A percentile compares a stretch with the other conserved stretches of the same genome.
Evolutionary conservation across 1,284 basidiomycete species (phyloP).

Genomic region (Phlebopus sp.): DNA sequence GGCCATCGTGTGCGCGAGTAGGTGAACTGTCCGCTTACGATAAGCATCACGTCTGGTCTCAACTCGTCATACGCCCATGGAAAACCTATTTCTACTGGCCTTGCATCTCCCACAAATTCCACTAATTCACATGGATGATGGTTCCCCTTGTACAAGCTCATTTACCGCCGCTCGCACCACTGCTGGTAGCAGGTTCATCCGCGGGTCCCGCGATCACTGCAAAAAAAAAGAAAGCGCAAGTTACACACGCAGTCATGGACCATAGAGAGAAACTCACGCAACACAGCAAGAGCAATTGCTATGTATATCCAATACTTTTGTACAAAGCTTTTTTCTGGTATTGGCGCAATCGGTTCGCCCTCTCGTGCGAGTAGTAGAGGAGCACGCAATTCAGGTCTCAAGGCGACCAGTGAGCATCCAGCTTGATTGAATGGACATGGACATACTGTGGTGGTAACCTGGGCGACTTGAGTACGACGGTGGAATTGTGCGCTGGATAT

Average conservation of each 20-base stretch:
- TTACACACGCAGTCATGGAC: neutral
- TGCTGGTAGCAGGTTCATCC: conserved; percentile 24
- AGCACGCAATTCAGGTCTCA: conserved; percentile 61
- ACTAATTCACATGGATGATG: neutral
- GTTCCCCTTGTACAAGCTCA: conserved; percentile 8
- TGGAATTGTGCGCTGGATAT: conserved; percentile 47
- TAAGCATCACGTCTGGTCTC: too few relatives aligned
- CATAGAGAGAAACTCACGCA: conserved; percentile 44
- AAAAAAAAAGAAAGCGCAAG: neutral
- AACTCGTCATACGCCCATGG: too few relatives aligned
- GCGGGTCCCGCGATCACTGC: conserved; percentile 30
- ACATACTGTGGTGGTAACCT: conserved; percentile 58
- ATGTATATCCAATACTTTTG: conserved; percentile 92
- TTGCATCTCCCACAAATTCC: too few relatives aligned
- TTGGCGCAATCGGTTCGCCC: conserved; percentile 60
- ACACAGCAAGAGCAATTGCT: conserved; percentile 52
- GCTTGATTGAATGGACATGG: conserved; percentile 1
- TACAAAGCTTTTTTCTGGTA: conserved; percentile 73
- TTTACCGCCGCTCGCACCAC: conserved; percentile 25
- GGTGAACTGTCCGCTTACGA: too few relatives aligned
- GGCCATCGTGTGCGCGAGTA: too few relatives aligned
- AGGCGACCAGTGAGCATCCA: conserved; percentile 8
- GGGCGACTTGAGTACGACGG: conserved; percentile 47
- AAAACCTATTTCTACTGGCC: too few relatives aligned
- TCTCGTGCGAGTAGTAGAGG: conserved; percentile 65